These are phyloP conservation scores for Lasiodiplodia hormozganensis DNA, from an alignment of 2,329 filamentous ascomycete genomes.

Conservation along the genomic window DNA sequence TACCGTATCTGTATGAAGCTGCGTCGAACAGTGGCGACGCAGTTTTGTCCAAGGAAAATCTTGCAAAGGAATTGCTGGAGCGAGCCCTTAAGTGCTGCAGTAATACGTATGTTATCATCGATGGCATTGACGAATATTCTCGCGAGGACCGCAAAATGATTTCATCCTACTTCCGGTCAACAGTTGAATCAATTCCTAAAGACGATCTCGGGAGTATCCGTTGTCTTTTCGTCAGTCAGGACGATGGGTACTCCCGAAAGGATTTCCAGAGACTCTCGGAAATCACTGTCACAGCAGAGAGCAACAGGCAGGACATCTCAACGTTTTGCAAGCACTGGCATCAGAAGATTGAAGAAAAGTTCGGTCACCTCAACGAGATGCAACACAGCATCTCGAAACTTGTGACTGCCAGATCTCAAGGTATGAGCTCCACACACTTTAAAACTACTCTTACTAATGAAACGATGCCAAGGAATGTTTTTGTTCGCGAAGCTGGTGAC, in stretches of 20 bases:
- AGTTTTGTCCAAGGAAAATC: slow-evolving; percentile 36
- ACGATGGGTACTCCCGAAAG: slow-evolving; percentile 38
- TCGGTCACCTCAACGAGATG: slow-evolving; percentile 20
- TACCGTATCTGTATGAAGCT: slow-evolving; percentile 41
- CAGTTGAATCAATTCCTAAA: slow-evolving; percentile 33
- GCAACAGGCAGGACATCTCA: slow-evolving; percentile 42
- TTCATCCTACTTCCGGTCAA: slow-evolving; percentile 37
- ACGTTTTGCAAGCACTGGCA: slow-evolving; percentile 36
- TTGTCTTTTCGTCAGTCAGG: slow-evolving; percentile 46
- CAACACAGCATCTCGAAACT: slow-evolving; percentile 16
- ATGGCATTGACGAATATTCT: slow-evolving; percentile 54
- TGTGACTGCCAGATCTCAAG: slow-evolving; percentile 3
- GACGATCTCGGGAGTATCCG: slow-evolving; percentile 36
- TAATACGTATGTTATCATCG: slow-evolving; percentile 51
- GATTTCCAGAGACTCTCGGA: slow-evolving; percentile 32
- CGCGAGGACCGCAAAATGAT: slow-evolving; percentile 40
- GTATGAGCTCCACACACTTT: background rate
- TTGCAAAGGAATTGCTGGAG: slow-evolving; percentile 42
- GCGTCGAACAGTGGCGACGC: slow-evolving; percentile 36
- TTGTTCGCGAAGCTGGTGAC: slow-evolving; percentile 38
- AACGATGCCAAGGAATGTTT: slow-evolving; percentile 35
- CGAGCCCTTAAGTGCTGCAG: slow-evolving; percentile 39
- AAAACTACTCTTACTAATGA: slow-evolving; percentile 13
- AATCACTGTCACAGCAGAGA: slow-evolving; percentile 22
- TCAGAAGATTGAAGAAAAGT: slow-evolving; percentile 32